Evolutionary conservation across 371 early-diverging fungal genomes (phyloP), one percentile per base, ranked within the genome.

Genomic region (Rhizopus sp.): DNA sequence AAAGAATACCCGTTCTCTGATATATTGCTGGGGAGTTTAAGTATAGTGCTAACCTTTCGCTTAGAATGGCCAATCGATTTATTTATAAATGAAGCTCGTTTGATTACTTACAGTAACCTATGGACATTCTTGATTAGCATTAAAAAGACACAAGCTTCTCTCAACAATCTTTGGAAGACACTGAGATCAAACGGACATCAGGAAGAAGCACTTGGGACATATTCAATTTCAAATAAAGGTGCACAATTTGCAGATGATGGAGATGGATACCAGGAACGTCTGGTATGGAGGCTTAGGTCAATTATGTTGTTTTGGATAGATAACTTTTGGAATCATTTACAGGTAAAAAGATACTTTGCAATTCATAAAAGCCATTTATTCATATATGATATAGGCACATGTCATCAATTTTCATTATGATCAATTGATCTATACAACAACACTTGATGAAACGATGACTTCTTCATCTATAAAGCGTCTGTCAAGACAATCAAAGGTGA

Each of bases 31-130:
- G 81, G 81, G 0, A 59, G 64, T 15, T 61, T 76, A 8, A 83
- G 81, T 4, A 62, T 87, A n/a, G 63, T 79, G 6, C 63, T 92
- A 5, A 76, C 77, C 12, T 91, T 85, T 61, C 62, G 71, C 13
- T 60, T 89, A 52, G 54, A 68, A 31, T 92, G 93, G 93, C 93
- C 93, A 0, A 68, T 92, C 32, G 88, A 90, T 73, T 64, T 90
- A n/a, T 83, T 92, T 47, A 60, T 92, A 9, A 84, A 84, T 3
- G 56, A 59, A 16, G 69, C 68, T 8, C 89, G 90, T 53, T 53
- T 92, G 47, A 63, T 63, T 1, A 78, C 67, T 30, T 90, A 88
- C 38, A 78, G 73, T 34, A 69, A 77, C 16, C 54, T 89, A 16
- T 86, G 89, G 77, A 69, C 80, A 1, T 90, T 87, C 48, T 63